Conservation (phyloP, 345 rosid species). For the Cardiospermum halicacabum region DNA sequence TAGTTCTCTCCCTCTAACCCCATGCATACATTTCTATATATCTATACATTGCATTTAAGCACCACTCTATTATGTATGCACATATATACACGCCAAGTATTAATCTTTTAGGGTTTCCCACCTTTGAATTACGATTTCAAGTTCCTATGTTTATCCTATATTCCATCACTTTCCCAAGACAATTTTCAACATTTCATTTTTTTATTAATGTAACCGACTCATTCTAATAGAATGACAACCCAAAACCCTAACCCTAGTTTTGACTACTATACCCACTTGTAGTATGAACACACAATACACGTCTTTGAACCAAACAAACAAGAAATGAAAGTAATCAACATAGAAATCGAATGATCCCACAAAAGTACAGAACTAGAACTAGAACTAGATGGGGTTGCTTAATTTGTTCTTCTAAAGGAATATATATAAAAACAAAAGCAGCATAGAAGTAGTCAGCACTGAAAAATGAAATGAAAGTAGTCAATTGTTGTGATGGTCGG, state of each 20-base stretch:
- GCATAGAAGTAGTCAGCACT: constrained; percentile 14
- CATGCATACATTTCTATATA: constrained; percentile 15
- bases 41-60: constrained; percentile 9
- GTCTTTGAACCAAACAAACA: constrained; percentile 4
- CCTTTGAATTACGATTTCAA: not conserved
- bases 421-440: not conserved
- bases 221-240: constrained; percentile 24
- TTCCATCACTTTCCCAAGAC: constrained; percentile 13
- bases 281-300: not conserved
- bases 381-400: constrained; percentile 16
- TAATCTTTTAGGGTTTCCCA: constrained; percentile 14
- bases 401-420: constrained; percentile 18
- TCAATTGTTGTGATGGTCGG: constrained; percentile 33
- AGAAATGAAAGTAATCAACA: constrained; percentile 25
- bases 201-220: too few species aligned
- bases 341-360: not conserved
- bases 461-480: constrained; percentile 34
- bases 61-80: not conserved
- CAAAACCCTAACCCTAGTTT: constrained; percentile 50
- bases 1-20: not conserved
- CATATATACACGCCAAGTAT: not conserved
- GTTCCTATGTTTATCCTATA: constrained; percentile 17
- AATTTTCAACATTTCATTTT: not conserved
- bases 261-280: constrained; percentile 3
- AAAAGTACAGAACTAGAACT: not conserved